phyloP scores from a whole-genome alignment of 768 basidiomycete genomes.

The Coprinellus micaceus region DNA sequence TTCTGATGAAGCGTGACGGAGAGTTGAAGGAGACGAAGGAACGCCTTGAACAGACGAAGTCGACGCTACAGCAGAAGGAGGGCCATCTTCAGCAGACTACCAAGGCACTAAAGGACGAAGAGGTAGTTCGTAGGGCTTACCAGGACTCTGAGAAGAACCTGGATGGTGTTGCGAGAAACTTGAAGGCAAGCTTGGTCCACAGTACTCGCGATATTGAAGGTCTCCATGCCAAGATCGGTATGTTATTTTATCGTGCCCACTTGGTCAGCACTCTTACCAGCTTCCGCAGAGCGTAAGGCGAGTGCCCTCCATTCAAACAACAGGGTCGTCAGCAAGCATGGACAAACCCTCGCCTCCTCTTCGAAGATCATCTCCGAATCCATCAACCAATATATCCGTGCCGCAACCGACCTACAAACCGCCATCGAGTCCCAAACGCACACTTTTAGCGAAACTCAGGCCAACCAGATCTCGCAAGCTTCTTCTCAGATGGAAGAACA shows the following conservation, averaged over 20 bases:
- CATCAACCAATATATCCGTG: conserved; percentile 32
- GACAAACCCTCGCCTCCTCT: conserved; percentile 53
- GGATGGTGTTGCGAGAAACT: conserved; percentile 65
- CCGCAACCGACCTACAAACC: conserved; percentile 36
- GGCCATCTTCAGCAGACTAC: conserved; percentile 57
- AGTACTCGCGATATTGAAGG: conserved; percentile 66
- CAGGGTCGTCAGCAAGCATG: conserved; percentile 59
- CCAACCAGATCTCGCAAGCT: conserved; percentile 51
- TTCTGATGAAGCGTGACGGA: conserved; percentile 70
- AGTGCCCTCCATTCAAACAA: conserved; percentile 61
- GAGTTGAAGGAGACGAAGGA: conserved; percentile 66
- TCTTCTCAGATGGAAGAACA: conserved; percentile 57
- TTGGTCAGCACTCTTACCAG: conserved; percentile 9
- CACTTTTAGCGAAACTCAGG: conserved; percentile 31
- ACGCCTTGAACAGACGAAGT: conserved; percentile 49
- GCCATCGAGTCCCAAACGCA: conserved; percentile 1
- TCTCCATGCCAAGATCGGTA: conserved; percentile 83
- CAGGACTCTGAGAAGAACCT: conserved; percentile 68
- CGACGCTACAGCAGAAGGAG: conserved; percentile 49
- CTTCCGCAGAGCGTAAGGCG: conserved; percentile 65
- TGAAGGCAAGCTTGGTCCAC: conserved; percentile 65
- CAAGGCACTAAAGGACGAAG: conserved; percentile 72
- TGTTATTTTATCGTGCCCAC: conserved; percentile 18
- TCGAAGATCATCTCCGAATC: conserved; percentile 55
- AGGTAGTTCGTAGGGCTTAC: conserved; percentile 71